These are phyloP conservation scores for Irpex rosettiformis DNA, from an alignment of 1,284 basidiomycete genomes.

Conservation along the genomic window DNA sequence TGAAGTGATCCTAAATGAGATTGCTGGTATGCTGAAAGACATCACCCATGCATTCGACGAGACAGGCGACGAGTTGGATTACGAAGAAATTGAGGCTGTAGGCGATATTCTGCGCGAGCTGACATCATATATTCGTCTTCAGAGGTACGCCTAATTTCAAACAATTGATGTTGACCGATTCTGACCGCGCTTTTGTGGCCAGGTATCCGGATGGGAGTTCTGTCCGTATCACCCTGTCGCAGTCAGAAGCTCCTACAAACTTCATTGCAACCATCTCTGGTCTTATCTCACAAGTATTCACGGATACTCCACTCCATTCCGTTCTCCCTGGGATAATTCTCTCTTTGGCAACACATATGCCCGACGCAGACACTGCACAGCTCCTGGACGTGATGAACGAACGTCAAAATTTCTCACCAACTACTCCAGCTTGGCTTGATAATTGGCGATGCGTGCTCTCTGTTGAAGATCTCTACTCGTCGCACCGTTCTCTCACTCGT, in stretches of 20 bases:
- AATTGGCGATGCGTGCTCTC: slow-evolving; percentile 59
- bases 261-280: slow-evolving; percentile 57
- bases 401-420: slow-evolving; percentile 64
- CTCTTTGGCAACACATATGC: slow-evolving; percentile 57
- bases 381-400: slow-evolving; percentile 58
- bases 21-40: slow-evolving; percentile 63
- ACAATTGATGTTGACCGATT: background rate
- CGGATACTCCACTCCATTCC: slow-evolving; percentile 48
- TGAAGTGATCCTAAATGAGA: slow-evolving; percentile 65
- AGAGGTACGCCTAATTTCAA: slow-evolving; percentile 41
- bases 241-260: slow-evolving; percentile 46
- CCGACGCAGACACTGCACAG: slow-evolving; percentile 58
- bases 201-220: slow-evolving; percentile 54
- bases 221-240: slow-evolving; percentile 49
- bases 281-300: slow-evolving; percentile 59
- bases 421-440: slow-evolving; percentile 62
- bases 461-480: slow-evolving; percentile 45
- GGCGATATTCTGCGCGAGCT: slow-evolving; percentile 58
- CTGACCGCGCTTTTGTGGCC: slow-evolving; percentile 7
- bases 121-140: slow-evolving; percentile 49
- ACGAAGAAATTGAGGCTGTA: slow-evolving; percentile 61
- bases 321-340: slow-evolving; percentile 61
- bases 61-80: slow-evolving; percentile 51
- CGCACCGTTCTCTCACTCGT: slow-evolving; percentile 51
- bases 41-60: slow-evolving; percentile 69